Evolutionary conservation across 495 filamentous ascomycete genomes (phyloP).

Genomic region (Evernia prunastri): DNA sequence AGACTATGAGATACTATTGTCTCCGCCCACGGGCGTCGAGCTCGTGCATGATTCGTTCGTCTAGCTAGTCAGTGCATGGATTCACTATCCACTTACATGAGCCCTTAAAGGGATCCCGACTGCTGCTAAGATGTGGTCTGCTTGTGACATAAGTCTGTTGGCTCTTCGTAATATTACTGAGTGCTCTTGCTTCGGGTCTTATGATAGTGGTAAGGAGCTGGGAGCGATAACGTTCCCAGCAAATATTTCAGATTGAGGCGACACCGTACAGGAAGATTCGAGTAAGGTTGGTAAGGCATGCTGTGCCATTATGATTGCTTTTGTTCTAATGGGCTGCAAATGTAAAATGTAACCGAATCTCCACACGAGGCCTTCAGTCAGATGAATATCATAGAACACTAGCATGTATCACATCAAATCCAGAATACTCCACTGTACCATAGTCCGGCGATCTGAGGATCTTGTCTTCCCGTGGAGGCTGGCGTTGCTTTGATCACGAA

Average conservation of each 20-base stretch:
- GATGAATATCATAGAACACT: too few species aligned
- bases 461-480: too few species aligned
- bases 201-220: neutral
- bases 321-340: too few species aligned
- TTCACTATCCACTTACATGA: neutral
- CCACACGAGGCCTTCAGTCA: too few species aligned
- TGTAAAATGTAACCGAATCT: too few species aligned
- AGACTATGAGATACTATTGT: slow-evolving; percentile 2
- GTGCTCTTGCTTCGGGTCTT: neutral
- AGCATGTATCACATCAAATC: too few species aligned
- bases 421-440: too few species aligned
- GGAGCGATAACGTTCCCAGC: neutral
- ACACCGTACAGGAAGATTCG: neutral
- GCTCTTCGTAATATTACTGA: neutral
- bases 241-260: neutral
- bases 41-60: neutral
- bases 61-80: neutral
- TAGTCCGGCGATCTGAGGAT: too few species aligned
- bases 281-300: neutral
- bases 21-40: slow-evolving; percentile 5
- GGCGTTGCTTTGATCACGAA: too few species aligned
- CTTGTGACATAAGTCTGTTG: neutral
- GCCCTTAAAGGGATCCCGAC: neutral
- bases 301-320: too few species aligned
- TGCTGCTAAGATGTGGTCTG: too few species aligned